Evolutionary conservation across 805 yeast genomes (phyloP).

Genomic region (Myxozyma nipponensis): DNA sequence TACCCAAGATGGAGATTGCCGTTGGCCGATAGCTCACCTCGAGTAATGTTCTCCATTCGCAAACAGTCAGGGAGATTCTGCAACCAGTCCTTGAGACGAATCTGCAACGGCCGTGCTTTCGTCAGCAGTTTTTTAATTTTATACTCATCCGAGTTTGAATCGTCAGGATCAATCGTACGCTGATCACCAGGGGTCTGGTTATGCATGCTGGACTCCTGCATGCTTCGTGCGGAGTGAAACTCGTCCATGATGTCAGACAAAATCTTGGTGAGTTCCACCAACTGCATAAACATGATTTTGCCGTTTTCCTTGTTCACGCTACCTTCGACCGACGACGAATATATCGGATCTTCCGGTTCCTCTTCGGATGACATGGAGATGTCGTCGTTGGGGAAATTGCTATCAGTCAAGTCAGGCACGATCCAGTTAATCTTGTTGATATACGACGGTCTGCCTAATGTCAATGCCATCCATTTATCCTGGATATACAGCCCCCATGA

Average conservation of each 20-base stretch:
- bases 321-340: slow-evolving; percentile 10
- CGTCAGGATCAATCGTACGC: neutral
- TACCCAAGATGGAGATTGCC: slow-evolving; percentile 32
- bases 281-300: slow-evolving; percentile 35
- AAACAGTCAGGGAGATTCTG: slow-evolving; percentile 35
- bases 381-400: slow-evolving; percentile 25
- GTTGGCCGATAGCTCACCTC: slow-evolving; percentile 30
- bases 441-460: slow-evolving; percentile 83
- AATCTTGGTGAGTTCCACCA: slow-evolving; percentile 36
- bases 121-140: slow-evolving; percentile 21
- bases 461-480: slow-evolving; percentile 84
- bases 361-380: slow-evolving; percentile 6
- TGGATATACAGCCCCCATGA: slow-evolving; percentile 96
- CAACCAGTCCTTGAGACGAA: slow-evolving; percentile 38
- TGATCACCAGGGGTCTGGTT: neutral
- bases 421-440: slow-evolving; percentile 75
- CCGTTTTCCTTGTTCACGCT: slow-evolving; percentile 30
- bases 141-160: slow-evolving; percentile 12
- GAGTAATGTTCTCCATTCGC: slow-evolving; percentile 28
- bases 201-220: slow-evolving; percentile 7
- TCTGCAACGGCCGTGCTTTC: slow-evolving; percentile 28
- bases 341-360: slow-evolving; percentile 10
- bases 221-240: slow-evolving; percentile 26
- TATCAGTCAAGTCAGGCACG: slow-evolving; percentile 57
- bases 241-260: slow-evolving; percentile 35